Percentiles rank a stretch among this genome's conserved stretches.
phyloP scores from a whole-genome alignment of 805 yeast species.

The Priceomyces fermenticarens region DNA sequence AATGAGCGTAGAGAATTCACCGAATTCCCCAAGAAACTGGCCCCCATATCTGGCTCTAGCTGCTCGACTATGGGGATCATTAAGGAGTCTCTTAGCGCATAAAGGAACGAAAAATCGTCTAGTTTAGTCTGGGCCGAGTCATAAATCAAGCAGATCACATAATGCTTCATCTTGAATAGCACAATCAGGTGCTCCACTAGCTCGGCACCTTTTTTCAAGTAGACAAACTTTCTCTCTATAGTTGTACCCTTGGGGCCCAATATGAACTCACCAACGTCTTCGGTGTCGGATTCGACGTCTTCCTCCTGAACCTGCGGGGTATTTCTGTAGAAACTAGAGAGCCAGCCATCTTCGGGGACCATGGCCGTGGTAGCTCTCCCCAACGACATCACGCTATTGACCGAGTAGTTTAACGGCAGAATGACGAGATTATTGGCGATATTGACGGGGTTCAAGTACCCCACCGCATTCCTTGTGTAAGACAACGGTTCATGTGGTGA shows the following conservation, averaged over 20 bases:
- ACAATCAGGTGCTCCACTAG: conserved; percentile 30
- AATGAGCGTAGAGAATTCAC: conserved; percentile 26
- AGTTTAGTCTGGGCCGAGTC: conserved; percentile 25
- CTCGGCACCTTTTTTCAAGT: conserved; percentile 15
- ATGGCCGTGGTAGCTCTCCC: conserved; percentile 9
- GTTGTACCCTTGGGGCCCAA: conserved; percentile 2
- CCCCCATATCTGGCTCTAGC: conserved; percentile 13
- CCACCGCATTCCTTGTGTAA: conserved; percentile 16
- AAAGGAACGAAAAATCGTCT: conserved; percentile 22
- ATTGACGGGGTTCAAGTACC: conserved; percentile 29
- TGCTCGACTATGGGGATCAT: conserved; percentile 23
- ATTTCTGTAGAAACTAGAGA: conserved; percentile 3
- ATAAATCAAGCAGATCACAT: conserved; percentile 23
- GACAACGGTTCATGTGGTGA: conserved; percentile 1
- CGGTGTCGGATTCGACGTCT: conserved; percentile 3
- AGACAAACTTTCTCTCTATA: conserved; percentile 24
- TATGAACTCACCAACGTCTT: conserved; percentile 7
- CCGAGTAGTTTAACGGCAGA: conserved; percentile 35
- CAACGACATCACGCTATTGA: conserved; percentile 29
- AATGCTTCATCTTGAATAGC: conserved; percentile 21
- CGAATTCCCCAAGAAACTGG: conserved; percentile 23
- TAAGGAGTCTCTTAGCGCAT: conserved; percentile 11
- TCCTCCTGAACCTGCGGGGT: not conserved
- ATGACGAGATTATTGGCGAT: conserved; percentile 35
- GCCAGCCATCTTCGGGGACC: conserved; percentile 12